Evolutionary conservation across 2,329 filamentous ascomycete genomes (phyloP).

Genomic region (Alternaria atra): DNA sequence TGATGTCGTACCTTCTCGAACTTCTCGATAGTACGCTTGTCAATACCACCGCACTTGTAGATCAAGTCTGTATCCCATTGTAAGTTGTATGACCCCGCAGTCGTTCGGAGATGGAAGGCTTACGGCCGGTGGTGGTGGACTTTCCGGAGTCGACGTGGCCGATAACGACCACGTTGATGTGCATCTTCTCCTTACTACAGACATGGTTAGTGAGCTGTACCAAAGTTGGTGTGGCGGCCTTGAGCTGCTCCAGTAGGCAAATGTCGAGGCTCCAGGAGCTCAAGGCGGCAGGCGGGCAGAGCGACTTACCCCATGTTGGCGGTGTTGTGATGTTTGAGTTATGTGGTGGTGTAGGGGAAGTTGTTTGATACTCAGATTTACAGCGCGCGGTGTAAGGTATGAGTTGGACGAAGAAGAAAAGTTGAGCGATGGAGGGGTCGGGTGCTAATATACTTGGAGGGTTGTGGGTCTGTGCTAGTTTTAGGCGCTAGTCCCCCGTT

Average conservation of each 20-base stretch:
- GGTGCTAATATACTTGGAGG: constrained; percentile 22
- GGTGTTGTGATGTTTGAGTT: constrained; percentile 51
- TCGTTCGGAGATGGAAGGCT: constrained; percentile 55
- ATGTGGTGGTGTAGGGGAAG: constrained; percentile 45
- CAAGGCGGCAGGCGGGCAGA: constrained; percentile 22
- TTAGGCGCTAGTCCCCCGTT: constrained; percentile 24
- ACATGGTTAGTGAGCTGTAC: constrained; percentile 43
- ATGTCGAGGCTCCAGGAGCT: constrained; percentile 13
- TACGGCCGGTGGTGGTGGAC: constrained; percentile 90
- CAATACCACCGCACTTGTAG: constrained; percentile 99
- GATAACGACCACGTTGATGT: constrained; percentile 97
- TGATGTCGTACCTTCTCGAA: constrained; percentile 92
- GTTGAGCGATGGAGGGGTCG: constrained; percentile 14
- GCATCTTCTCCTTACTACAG: constrained; percentile 89
- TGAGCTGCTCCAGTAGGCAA: not conserved
- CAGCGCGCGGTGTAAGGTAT: constrained; percentile 24
- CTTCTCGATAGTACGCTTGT: constrained; percentile 99
- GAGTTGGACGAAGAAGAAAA: constrained; percentile 26
- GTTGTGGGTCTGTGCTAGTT: constrained; percentile 15
- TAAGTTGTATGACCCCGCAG: constrained; percentile 40
- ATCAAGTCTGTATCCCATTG: constrained; percentile 79
- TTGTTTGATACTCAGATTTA: constrained; percentile 34
- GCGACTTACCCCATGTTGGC: constrained; percentile 69
- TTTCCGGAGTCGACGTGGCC: constrained; percentile 99
- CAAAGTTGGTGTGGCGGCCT: not conserved